Conservation (phyloP, 257 asterid genomes). For the Solanum clarkiae region DNA sequence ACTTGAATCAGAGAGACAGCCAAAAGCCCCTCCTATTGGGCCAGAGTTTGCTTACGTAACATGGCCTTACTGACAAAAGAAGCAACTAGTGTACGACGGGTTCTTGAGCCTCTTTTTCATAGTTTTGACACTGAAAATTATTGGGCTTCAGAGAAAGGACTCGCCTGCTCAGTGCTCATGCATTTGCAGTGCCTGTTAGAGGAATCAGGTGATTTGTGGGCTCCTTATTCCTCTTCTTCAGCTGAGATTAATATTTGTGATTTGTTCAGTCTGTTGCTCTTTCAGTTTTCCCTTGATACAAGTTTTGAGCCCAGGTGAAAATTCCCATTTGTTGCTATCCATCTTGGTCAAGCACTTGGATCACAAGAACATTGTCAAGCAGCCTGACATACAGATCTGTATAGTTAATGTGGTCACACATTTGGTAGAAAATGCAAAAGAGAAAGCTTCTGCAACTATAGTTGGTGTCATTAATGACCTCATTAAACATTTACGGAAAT, state of each 20-base stretch:
- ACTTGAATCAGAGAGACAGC: constrained; percentile 20
- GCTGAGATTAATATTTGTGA: background rate
- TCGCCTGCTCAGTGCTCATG: constrained; percentile 26
- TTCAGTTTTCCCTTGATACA: background rate
- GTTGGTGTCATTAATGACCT: constrained; percentile 31
- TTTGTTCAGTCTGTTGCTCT: background rate
- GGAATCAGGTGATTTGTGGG: constrained; percentile 27
- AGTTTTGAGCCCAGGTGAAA: constrained; percentile 21
- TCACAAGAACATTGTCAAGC: constrained; percentile 29
- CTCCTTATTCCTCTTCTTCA: background rate
- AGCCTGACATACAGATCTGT: constrained; percentile 20
- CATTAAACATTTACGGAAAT: constrained; percentile 24
- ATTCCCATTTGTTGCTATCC: constrained; percentile 28
- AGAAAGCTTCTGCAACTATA: constrained; percentile 18
- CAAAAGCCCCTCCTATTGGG: constrained; percentile 35
- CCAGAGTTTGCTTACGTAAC: constrained; percentile 30
- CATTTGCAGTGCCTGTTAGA: constrained; percentile 29
- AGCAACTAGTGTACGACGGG: constrained; percentile 39
- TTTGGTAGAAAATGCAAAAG: constrained; percentile 25
- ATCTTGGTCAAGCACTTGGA: constrained; percentile 38
- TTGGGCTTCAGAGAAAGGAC: constrained; percentile 34
- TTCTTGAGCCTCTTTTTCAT: constrained; percentile 37
- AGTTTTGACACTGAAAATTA: constrained; percentile 32
- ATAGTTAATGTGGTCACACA: constrained; percentile 19
- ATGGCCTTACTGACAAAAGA: constrained; percentile 36